A percentile compares a stretch with the other conserved stretches of the same genome.
These are phyloP conservation scores for Fibroporia radiculosa DNA, from an alignment of 768 basidiomycete genomes.

Conservation along the genomic window DNA sequence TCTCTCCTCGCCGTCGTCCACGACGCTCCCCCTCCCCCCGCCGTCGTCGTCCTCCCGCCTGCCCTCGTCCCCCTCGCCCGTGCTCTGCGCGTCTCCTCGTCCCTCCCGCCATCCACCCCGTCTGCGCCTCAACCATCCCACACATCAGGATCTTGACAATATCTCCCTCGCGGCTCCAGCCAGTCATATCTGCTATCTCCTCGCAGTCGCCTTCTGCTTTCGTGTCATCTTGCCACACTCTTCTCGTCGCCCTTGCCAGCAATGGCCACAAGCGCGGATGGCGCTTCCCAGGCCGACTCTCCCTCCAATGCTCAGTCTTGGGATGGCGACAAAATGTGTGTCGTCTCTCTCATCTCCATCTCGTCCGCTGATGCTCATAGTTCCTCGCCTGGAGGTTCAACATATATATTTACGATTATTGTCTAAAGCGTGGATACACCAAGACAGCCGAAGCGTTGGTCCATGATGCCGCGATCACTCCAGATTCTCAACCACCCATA, in stretches of 20 bases:
- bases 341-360: slow-evolving; percentile 3
- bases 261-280: slow-evolving; percentile 14
- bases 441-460: slow-evolving; percentile 67
- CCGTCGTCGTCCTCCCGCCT: slow-evolving; percentile 6
- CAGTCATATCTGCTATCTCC: slow-evolving; percentile 1
- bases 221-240: too few species aligned
- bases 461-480: slow-evolving; percentile 56
- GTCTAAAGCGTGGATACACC: slow-evolving; percentile 67
- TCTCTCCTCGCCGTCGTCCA: slow-evolving; percentile 7
- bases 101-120: slow-evolving; percentile 1
- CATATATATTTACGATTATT: slow-evolving; percentile 85
- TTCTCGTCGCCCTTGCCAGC: slow-evolving; percentile 8
- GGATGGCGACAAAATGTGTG: slow-evolving; percentile 81
- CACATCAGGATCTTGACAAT: not conserved
- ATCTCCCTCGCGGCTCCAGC: slow-evolving; percentile 1
- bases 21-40: slow-evolving; percentile 8
- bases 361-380: slow-evolving; percentile 23
- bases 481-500: slow-evolving; percentile 65
- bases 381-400: slow-evolving; percentile 55
- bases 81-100: slow-evolving; percentile 4
- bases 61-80: slow-evolving; percentile 2
- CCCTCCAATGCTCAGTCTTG: slow-evolving; percentile 37
- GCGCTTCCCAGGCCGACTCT: slow-evolving; percentile 6
- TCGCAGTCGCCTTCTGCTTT: too few species aligned
- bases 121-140: slow-evolving; percentile 2